Base-by-base conservation (phyloP, 345 rosid species). In the Sonneratia alba region DNA sequence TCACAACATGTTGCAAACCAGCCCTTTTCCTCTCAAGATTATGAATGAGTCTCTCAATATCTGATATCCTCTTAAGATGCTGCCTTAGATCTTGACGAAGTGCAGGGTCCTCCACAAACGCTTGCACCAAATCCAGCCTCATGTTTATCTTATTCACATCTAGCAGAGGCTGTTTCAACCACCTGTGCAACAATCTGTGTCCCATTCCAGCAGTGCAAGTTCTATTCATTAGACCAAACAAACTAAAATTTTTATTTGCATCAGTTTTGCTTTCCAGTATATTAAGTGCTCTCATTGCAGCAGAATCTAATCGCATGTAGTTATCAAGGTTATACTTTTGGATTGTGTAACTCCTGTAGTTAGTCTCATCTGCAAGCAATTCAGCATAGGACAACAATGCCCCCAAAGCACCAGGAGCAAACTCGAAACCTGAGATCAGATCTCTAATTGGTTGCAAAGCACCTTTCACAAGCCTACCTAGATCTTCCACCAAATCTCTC, bases 121-220 rank as follows among this genome's bases (percentile, higher is more conserved):
- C 87, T 82, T 92, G 98, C 56, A 92, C 99, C 78, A 92, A 77
- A 80, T 95, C 96, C 59, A 95, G 75, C 77, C 99, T 87, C 71
- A 70, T 75, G 68, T 87, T 90, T 75, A 95, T 92, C 85, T 85
- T 90, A 32, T 80, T 72, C 49, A 88, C 88, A 82, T 92, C 91
- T 69, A 92, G 71, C 10, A 95, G 86, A 78, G 99, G 99, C 80
- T 92, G 97, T 77, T 92, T 95, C 62, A 95, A 85, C 98, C 99
- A 95, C 90, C 85, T 80, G 77, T 90, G 96, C 82, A 95, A 88
- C 79, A 95, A 81, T 78, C 99, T 83, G 71, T 91, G 92, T 37
- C 97, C 99, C 98, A 95, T 95, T 27, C 99, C 99, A 80, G 92
- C 91, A 43, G 99, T 90, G 77, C 98, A 92, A 22, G 98, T 95